Evolutionary conservation across 2,329 filamentous ascomycete species (phyloP).

Genomic region (Diaporthe sp.): DNA sequence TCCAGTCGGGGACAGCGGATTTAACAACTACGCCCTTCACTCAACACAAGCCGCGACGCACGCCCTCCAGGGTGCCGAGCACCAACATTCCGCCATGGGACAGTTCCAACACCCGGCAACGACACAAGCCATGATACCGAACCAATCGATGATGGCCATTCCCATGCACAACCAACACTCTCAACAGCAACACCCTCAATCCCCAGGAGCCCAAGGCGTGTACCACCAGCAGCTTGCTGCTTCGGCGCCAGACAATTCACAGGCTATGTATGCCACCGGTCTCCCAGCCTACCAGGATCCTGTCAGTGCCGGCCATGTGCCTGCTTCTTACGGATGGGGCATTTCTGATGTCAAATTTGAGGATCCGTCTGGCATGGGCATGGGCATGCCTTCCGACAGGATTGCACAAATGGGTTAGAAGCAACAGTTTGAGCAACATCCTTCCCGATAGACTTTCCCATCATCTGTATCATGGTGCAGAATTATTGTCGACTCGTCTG

Average conservation of each 20-base stretch:
- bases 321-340: constrained; percentile 6
- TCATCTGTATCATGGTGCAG: neutral
- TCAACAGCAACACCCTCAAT: constrained; percentile 26
- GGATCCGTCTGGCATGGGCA: constrained; percentile 5
- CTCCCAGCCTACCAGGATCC: constrained; percentile 16
- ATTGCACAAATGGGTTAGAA: constrained; percentile 19
- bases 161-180: constrained; percentile 24
- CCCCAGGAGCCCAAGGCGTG: constrained; percentile 24
- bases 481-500: neutral
- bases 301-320: constrained; percentile 19
- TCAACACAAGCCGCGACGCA: constrained; percentile 59
- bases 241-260: constrained; percentile 24
- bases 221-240: constrained; percentile 26
- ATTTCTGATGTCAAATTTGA: constrained; percentile 24
- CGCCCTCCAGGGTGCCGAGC: constrained; percentile 58
- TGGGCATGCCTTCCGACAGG: constrained; percentile 21
- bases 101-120: constrained; percentile 40
- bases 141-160: constrained; percentile 27
- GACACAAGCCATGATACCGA: constrained; percentile 22
- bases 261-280: constrained; percentile 8
- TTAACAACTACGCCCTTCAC: constrained; percentile 64
- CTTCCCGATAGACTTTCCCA: neutral
- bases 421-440: neutral
- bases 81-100: constrained; percentile 50
- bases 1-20: constrained; percentile 62